A percentile compares a stretch with the other conserved stretches of the same genome.
Evolutionary conservation across 257 asterid genomes (phyloP).

Genomic region (Gentiana macrophylla): DNA sequence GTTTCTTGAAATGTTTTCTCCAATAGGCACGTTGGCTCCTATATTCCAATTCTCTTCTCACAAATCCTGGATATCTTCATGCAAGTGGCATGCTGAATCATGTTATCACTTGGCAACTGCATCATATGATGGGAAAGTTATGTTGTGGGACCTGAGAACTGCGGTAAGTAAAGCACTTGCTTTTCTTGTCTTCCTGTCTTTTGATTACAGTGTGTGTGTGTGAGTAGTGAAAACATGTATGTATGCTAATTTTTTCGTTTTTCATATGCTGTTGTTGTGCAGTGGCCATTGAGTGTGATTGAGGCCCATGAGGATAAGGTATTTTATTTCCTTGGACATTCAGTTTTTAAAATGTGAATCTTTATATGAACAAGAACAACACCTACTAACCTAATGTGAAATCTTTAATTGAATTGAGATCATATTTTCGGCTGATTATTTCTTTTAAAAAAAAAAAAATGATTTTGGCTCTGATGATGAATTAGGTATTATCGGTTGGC

Average conservation of each 20-base stretch:
- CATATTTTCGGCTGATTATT: too few relatives aligned
- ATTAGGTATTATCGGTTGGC: slow-evolving; percentile 79
- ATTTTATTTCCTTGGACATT: slow-evolving; percentile 4
- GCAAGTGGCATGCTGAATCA: slow-evolving; percentile 90
- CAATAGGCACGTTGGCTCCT: slow-evolving; percentile 68
- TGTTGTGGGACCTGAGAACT: slow-evolving; percentile 94
- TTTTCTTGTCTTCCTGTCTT: too few relatives aligned
- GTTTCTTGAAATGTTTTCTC: slow-evolving; percentile 5
- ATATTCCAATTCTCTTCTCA: slow-evolving; percentile 74
- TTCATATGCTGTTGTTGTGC: too few relatives aligned
- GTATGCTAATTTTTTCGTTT: too few relatives aligned
- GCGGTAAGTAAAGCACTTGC: too few relatives aligned
- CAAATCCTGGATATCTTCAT: slow-evolving; percentile 85
- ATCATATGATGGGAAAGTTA: slow-evolving; percentile 95
- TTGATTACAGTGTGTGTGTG: too few relatives aligned
- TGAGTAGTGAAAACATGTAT: too few relatives aligned
- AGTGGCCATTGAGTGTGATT: slow-evolving; percentile 84
- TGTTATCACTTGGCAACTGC: slow-evolving; percentile 86
- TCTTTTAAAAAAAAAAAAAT: too few relatives aligned
- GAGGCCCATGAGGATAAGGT: slow-evolving; percentile 89
- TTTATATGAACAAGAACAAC: too few relatives aligned
- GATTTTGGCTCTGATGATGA: slow-evolving; percentile 1
- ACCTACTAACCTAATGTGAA: too few relatives aligned
- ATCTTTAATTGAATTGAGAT: not conserved
- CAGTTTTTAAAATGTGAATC: too few relatives aligned